phyloP scores from a whole-genome alignment of 371 early-diverging fungal species.

The Lichtheimia hyalospora region DNA sequence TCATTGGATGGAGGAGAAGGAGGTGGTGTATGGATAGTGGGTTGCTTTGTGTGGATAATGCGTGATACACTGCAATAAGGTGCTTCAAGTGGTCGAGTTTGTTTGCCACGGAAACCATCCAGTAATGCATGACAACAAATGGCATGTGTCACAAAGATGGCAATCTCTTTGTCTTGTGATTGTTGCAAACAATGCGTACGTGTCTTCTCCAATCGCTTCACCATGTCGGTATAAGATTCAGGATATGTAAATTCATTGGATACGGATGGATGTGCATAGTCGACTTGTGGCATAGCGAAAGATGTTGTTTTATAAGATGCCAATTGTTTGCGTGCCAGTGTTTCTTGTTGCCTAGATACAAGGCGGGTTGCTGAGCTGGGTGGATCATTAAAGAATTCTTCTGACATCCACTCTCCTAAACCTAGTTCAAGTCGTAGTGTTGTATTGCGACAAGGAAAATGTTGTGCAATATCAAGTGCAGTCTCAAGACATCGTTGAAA shows the following conservation, averaged over 20 bases:
- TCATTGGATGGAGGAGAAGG: conserved; percentile 5
- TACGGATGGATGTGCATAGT: conserved; percentile 24
- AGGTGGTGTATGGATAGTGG: neutral
- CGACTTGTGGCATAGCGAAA: conserved; percentile 11
- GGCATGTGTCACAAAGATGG: conserved; percentile 40
- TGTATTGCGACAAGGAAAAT: conserved; percentile 15
- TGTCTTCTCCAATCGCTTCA: conserved; percentile 25
- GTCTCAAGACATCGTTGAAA: conserved; percentile 53
- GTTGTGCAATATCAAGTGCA: conserved; percentile 30
- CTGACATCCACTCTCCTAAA: conserved; percentile 49
- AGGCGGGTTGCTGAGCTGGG: conserved; percentile 32
- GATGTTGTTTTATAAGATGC: neutral
- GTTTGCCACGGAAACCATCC: conserved; percentile 33
- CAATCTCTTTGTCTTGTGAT: conserved; percentile 8
- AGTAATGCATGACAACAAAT: conserved; percentile 44
- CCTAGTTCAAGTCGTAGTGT: conserved; percentile 37
- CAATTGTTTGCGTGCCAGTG: conserved; percentile 33
- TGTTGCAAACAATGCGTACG: conserved; percentile 18
- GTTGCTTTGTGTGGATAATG: conserved; percentile 10
- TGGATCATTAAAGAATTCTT: conserved; percentile 34
- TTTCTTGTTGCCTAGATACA: conserved; percentile 31
- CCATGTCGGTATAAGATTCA: conserved; percentile 34
- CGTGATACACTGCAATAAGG: conserved; percentile 36
- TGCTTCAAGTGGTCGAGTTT: conserved; percentile 34
- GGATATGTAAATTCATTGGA: conserved; percentile 31